Evolutionary conservation across 1,139 yeast genomes (phyloP), one percentile per base, ranked within the genome.

Genomic region (Blastobotrys aristatus): DNA sequence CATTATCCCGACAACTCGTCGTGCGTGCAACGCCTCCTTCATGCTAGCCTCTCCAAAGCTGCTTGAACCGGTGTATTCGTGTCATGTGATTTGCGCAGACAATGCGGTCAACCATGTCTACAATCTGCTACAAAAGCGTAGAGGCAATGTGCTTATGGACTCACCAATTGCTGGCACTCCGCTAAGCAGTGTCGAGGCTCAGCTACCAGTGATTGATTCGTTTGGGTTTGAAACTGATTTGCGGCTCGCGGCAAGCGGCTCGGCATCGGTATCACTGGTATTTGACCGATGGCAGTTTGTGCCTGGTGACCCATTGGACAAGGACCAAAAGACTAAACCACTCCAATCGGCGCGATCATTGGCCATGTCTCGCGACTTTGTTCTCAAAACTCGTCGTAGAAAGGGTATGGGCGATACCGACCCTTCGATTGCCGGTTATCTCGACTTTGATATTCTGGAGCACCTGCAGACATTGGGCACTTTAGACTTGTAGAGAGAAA

Each of bases 301-400:
- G 0, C 96, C 97, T 1, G 98, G 98, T 0, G 89, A 90, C 67
- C 97, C 97, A 4, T 64, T 90, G 56, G 96, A 90, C 63, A 67
- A 68, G 22, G 75, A 76, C 24, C 78, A 78, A 14, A 70, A 68
- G 46, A 74, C 88, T 38, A 89, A 89, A 8, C 75, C 81, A 35
- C 71, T 92, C 60, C 80, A 80, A 56, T 86, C 96, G 0, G 96
- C 92, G 1, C 82, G 84, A 2, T 66, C 72, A 0, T 71, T 72
- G 21, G 81, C 85, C 1, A 68, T 90, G 54, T 92, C 96, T 0
- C 72, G 98, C 51, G 98, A 94, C 65, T 88, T 90, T 60, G 83
- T 89, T 40, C 68, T 86, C 66, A 94, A 94, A 65, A 89, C 97
- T 0, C 75, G 99, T 62, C 79, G 81, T 56, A 75, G 97, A 56